Percentiles rank a stretch among this genome's conserved stretches.
Evolutionary conservation across 192 early-diverging fungal genomes (phyloP).

Genomic region (Umbelopsis isabellina): DNA sequence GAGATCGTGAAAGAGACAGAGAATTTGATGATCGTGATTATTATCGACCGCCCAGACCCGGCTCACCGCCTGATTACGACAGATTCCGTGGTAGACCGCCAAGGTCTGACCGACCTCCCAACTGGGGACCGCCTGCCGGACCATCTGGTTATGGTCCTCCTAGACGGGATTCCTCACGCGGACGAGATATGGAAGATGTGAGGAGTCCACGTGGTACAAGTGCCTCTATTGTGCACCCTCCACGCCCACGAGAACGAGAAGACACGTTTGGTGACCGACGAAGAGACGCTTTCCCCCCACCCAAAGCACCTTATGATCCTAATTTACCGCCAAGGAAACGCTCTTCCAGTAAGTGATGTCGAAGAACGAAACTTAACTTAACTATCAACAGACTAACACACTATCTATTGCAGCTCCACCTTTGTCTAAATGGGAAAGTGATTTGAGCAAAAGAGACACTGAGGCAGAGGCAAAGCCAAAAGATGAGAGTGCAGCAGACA

Average conservation of each 20-base stretch:
- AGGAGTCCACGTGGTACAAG: conserved; percentile 6
- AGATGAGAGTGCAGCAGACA: too few relatives aligned
- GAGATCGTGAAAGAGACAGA: conserved; percentile 38
- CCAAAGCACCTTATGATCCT: neutral
- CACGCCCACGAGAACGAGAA: conserved; percentile 1
- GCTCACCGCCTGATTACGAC: conserved; percentile 31
- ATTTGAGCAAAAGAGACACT: too few relatives aligned
- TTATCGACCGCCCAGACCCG: conserved; percentile 27
- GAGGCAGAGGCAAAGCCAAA: too few relatives aligned
- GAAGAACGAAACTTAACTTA: too few relatives aligned
- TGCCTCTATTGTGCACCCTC: neutral
- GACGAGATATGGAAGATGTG: conserved; percentile 5
- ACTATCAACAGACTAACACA: too few relatives aligned
- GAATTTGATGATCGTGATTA: conserved; percentile 42
- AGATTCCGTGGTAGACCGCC: conserved; percentile 26
- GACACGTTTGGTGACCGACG: neutral
- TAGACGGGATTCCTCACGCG: conserved; percentile 1
- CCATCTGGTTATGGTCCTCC: neutral
- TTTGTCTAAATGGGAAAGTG: too few relatives aligned
- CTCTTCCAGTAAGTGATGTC: neutral
- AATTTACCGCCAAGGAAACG: neutral
- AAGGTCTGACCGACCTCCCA: conserved; percentile 4
- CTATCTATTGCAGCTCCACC: too few relatives aligned
- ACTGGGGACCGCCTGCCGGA: conserved; percentile 6
- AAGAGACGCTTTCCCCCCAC: neutral